Base-by-base conservation (phyloP, 257 asterid species). In the Fraxinus cuspidata region DNA sequence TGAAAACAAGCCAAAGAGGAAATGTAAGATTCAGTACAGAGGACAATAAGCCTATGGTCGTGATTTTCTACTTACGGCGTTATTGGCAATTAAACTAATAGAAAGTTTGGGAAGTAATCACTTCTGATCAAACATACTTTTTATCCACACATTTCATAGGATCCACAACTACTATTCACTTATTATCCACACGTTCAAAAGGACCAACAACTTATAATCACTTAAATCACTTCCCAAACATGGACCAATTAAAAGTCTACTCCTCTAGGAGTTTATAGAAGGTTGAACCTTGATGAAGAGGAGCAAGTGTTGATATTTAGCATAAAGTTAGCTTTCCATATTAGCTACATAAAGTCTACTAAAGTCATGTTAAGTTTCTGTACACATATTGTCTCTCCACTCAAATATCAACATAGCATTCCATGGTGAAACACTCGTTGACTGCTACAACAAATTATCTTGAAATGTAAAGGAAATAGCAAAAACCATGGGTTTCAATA, bases 391-490 rank as follows among this genome's bases (percentile, higher is more conserved):
- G 67, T 10, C 27, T 60, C 68, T 60, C 16, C 5, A 21, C 34
- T 25, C 32, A 60, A 10, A 21, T n/a, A 21, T 21, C 27, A 21
- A 56, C 19, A 56, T n/a, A 60, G 32, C 67, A 60, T 21, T 9
- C 68, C 32, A 21, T 10, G 3, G 68, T 60, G 12, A 25, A 2
- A 60, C 29, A 1, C 67, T 23, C 16, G 18, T 56, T 0, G 3
- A 7, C 28, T 58, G 66, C 66, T 63, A 63, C 4, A 56, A 63
- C 35, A 27, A 27, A 25, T 63, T 10, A 63, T 25, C 7, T 25
- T 63, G n/a, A 63, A 63, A 63, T 63, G 35, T 63, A 12, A 27
- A 63, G 32, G 69, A 63, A 25, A 60, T 11, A 63, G 69, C 69
- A 27, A 63, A 27, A 63, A 25, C 35, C 19, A 63, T 9, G 35